phyloP scores from a whole-genome alignment of 768 basidiomycete species.

The Termitomyces sp. region DNA sequence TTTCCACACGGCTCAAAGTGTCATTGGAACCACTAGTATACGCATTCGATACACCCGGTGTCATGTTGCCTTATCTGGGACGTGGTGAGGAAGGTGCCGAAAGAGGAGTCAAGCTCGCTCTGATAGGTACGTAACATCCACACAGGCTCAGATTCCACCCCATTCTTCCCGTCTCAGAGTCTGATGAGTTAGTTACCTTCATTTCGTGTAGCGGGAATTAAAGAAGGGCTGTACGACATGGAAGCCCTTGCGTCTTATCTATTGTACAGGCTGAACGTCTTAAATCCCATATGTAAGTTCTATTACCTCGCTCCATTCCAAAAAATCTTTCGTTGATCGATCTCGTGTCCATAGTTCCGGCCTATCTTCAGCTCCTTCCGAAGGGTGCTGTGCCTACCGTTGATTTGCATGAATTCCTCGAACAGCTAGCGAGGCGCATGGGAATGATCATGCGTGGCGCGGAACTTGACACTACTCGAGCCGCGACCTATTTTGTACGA shows the following conservation, averaged over 20 bases:
- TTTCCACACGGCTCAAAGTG: slow-evolving; percentile 88
- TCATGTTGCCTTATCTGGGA: slow-evolving; percentile 95
- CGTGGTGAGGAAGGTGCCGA: slow-evolving; percentile 84
- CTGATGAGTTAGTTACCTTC: slow-evolving; percentile 10
- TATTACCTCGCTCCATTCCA: slow-evolving; percentile 10
- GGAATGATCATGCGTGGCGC: slow-evolving; percentile 84
- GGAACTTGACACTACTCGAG: slow-evolving; percentile 62
- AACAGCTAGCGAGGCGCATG: slow-evolving; percentile 66
- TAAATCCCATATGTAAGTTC: slow-evolving; percentile 66
- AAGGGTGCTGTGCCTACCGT: slow-evolving; percentile 51
- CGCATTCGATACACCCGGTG: slow-evolving; percentile 93
- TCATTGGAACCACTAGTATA: slow-evolving; percentile 80
- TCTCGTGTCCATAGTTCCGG: slow-evolving; percentile 45
- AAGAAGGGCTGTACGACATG: slow-evolving; percentile 85
- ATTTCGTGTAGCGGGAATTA: slow-evolving; percentile 74
- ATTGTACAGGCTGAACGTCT: slow-evolving; percentile 76
- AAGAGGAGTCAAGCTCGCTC: slow-evolving; percentile 86
- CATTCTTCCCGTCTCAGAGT: slow-evolving; percentile 14
- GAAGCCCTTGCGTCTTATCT: slow-evolving; percentile 86
- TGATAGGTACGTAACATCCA: slow-evolving; percentile 71
- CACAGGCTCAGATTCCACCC: slow-evolving; percentile 3
- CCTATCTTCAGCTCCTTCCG: slow-evolving; percentile 64
- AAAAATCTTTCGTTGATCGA: slow-evolving; percentile 5
- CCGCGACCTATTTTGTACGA: slow-evolving; percentile 76
- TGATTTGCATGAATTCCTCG: slow-evolving; percentile 65